phyloP scores from a whole-genome alignment of 805 yeast genomes.

The Wickerhamiella brachini region DNA sequence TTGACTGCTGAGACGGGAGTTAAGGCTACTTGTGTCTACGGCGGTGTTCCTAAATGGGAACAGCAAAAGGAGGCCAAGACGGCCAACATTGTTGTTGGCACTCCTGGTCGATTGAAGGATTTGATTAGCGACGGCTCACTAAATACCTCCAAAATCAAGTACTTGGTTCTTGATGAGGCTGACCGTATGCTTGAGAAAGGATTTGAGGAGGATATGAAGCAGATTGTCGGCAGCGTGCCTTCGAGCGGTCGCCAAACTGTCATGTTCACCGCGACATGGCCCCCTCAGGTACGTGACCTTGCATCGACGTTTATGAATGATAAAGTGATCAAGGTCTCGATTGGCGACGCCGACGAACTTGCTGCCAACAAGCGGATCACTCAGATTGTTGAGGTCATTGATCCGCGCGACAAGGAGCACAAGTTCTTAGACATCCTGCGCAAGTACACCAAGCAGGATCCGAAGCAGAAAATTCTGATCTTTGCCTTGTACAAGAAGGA shows the following conservation, averaged over 20 bases:
- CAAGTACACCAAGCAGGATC: slow-evolving; percentile 44
- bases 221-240: slow-evolving; percentile 51
- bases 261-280: slow-evolving; percentile 99
- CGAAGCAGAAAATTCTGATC: slow-evolving; percentile 62
- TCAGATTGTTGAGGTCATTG: slow-evolving; percentile 87
- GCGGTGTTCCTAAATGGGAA: slow-evolving; percentile 94
- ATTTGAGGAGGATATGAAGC: slow-evolving; percentile 89
- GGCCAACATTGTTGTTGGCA: slow-evolving; percentile 79
- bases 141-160: slow-evolving; percentile 50
- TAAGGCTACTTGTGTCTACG: slow-evolving; percentile 76
- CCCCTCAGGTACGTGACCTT: slow-evolving; percentile 90
- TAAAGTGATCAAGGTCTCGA: slow-evolving; percentile 73
- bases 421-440: slow-evolving; percentile 56
- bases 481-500: slow-evolving; percentile 95
- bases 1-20: slow-evolving; percentile 50
- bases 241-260: slow-evolving; percentile 62
- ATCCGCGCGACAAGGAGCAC: slow-evolving; percentile 66
- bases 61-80: slow-evolving; percentile 58
- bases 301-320: slow-evolving; percentile 69
- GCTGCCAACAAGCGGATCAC: slow-evolving; percentile 88
- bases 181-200: slow-evolving; percentile 98
- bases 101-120: slow-evolving; percentile 96
- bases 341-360: slow-evolving; percentile 90
- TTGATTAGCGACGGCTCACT: slow-evolving; percentile 78
- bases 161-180: slow-evolving; percentile 90